Base-by-base conservation (phyloP, 192 early-diverging fungal genomes). In the Polychytrium aggregatum region DNA sequence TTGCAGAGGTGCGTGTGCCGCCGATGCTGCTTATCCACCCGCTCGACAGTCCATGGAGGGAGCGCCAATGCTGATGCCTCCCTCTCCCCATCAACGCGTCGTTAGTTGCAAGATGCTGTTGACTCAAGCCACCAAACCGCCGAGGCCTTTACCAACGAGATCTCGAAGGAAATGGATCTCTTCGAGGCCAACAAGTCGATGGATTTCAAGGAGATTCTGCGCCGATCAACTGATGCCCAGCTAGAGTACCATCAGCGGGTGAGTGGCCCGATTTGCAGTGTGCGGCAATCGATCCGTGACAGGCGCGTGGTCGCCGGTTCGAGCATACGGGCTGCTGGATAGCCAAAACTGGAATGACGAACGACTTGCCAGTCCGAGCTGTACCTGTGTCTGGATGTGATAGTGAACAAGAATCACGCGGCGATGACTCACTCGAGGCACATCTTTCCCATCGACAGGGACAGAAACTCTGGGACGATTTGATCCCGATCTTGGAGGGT, bases 171-270 rank as follows among this genome's bases (percentile, higher is more conserved):
- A 58, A 82, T 83, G 48, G 81, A 88, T 37, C 70, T 89, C 35
- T 94, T 93, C 68, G 73, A 82, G 37, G 45, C 61, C 16, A 70
- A 84, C 63, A 95, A 94, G 64, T 65, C 79, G 49, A 67, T 67
- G 13, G 94, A 95, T 54, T 74, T 90, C 50, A 87, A 87, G 57
- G 70, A 78, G 20, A 74, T 76, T 18, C 62, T 92, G 52, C 52
- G 79, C 21, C 82, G 81, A 22, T 82, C 88, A 61, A 79, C 81
- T 5, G 72, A 83, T 5, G 74, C 82, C 20, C 88, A 95, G 45
- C 76, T 92, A 42, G 81, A 84, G 52, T 97, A 86, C 48, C 87
- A 82, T 59, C 64, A 87, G 51, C 74, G 87, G 60, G 81, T 85
- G 61, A 48, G 18, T 18, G 9, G n/a, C 28, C n/a, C 11, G 29